Evolutionary conservation across 306 rosid species (phyloP), one percentile per base, ranked within the genome.

Genomic region (Pyrus pyrifolia): DNA sequence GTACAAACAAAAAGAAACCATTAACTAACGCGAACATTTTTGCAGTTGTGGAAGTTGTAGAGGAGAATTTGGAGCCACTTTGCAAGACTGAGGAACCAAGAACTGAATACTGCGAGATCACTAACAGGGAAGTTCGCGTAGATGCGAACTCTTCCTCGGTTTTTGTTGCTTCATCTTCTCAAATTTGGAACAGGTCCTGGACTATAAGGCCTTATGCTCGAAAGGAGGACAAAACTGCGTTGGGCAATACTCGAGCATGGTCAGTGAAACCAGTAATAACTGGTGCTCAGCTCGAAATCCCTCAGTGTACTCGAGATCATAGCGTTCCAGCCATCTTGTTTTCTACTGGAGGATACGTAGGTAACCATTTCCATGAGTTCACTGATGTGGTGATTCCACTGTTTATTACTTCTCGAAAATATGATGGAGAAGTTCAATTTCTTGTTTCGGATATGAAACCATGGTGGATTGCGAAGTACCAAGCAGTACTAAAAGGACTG

Each of bases 351-450:
- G 98, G 98, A 55, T 93, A 91, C 71, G 64, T 79, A 15, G 97
- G 97, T 35, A 93, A 93, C 86, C 91, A 91, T 82, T 93, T 91
- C 77, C 98, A 93, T 71, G 98, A 93, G 49, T 90, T 90, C 85
- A 81, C 90, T 11, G 98, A 93, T 71, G 76, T 88, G 68, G 17
- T 93, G 23, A 80, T 93, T 76, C 98, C 98, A 3, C 73, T 93
- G 35, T 93, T 86, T 68, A 77, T 91, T 33, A 90, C 98, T 66
- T 79, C 94, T 8, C 78, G 91, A 73, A 74, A 83, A 38, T 91
- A 80, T 68, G 83, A 88, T 76, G 89, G 97, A 23, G 88, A 91
- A 74, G 96, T 94, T n/a, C 79, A 87, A 45, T 84, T 94, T 73
- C 87, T 94, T 55, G 52, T 90, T 18, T 78, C 96, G 1, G 78